Base-by-base conservation (phyloP, 805 yeast species). In the Hanseniaspora meyeri region DNA sequence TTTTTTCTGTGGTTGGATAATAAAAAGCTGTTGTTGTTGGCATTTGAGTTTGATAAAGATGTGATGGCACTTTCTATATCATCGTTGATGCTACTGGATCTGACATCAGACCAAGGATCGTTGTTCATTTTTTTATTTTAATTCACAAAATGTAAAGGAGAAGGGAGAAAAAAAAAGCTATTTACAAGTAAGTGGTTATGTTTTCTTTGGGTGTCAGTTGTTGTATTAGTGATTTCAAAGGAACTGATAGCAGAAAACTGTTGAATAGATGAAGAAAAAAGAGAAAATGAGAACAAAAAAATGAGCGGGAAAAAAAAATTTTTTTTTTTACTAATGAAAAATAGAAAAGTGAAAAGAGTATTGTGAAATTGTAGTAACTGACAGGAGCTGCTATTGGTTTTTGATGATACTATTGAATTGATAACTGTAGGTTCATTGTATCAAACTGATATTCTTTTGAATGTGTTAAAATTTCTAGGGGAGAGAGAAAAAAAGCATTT, bases 41-140 rank as follows among this genome's bases (percentile, higher is more conserved):
- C 51, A 61, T 50, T 57, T 59, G 43, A 60, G 43, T 54, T 34
- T 52, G 70, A 67, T 49, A 69, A 59, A n/a, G 72, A 68, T 8
- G 71, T 66, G 4, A 70, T 70, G 38, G 68, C 69, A 43, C 70
- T 67, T 14, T 68, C 69, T 45, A 68, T 57, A 55, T 68, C 70
- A 19, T 67, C 62, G 58, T 67, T 68, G 60, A 68, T 62, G 32
- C 62, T 58, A 51, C 61, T 39, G 50, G 50, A 39, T 43, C 53
- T 56, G 24, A 49, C 49, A 16, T 56, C 58, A 38, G 51, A 31
- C 58, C 58, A 56, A 12, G 55, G 58, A 56, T 56, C 58, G 36
- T 27, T 50, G 24, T 39, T 39, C 55, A 56, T 56, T 6, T 39
- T 49, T n/a, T 32, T 47, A 24, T 27, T 3, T 19, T 42, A 11